These are phyloP conservation scores for Arthroderma uncinatum DNA, from an alignment of 2,329 filamentous ascomycete species.

Conservation along the genomic window DNA sequence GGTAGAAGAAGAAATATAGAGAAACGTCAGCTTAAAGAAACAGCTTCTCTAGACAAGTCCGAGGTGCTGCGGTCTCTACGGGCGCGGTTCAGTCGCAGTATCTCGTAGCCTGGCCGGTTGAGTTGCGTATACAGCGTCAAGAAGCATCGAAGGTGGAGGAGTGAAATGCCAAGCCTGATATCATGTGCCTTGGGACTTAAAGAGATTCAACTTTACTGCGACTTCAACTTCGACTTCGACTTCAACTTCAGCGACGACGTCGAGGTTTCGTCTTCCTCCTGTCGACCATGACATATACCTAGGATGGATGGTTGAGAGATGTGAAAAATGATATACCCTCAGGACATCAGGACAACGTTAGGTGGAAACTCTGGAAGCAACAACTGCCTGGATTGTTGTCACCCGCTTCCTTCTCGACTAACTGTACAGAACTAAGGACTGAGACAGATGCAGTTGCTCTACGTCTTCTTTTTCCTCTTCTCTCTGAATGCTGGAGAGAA, in stretches of 20 bases:
- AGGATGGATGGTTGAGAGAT: no score
- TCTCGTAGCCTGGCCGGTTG: background rate
- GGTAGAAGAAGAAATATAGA: background rate
- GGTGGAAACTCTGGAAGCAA: background rate
- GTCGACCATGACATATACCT: no score
- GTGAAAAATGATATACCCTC: background rate
- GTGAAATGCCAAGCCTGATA: background rate
- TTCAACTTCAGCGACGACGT: background rate
- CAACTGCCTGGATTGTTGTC: background rate
- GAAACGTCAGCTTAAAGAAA: background rate
- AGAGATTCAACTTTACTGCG: no score
- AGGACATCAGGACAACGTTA: background rate
- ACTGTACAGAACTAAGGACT: background rate
- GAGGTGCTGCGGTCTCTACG: no score
- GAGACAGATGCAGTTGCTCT: background rate
- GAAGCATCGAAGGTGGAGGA: no score
- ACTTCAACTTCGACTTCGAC: background rate
- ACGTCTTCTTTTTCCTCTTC: background rate
- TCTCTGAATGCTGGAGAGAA: background rate
- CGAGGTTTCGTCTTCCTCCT: background rate
- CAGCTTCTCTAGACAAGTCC: background rate
- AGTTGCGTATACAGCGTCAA: no score
- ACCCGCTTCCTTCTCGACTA: background rate
- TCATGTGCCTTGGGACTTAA: background rate
- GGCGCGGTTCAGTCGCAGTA: slow-evolving; percentile 1